Evolutionary conservation across 441 rosid species (phyloP).

Genomic region (Metrosideros polymorpha): DNA sequence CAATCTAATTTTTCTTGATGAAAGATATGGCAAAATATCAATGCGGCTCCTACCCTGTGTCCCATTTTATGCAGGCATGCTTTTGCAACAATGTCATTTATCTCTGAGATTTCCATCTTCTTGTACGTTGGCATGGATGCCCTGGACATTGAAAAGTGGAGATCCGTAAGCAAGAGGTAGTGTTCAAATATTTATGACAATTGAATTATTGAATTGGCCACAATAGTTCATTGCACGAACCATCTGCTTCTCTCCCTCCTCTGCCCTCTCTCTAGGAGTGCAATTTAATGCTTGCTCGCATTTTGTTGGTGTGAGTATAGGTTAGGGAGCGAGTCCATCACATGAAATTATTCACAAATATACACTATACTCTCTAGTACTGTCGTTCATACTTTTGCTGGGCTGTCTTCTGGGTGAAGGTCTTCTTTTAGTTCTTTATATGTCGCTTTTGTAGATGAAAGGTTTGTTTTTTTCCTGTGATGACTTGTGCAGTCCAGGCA

Average conservation of each 20-base stretch:
- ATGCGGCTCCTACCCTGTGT: neutral
- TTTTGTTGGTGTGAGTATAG: neutral
- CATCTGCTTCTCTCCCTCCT: neutral
- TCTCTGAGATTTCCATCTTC: conserved; percentile 16
- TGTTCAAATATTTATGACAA: neutral
- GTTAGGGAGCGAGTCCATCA: neutral
- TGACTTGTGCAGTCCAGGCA: conserved; percentile 3
- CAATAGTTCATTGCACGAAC: neutral
- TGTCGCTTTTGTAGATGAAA: neutral
- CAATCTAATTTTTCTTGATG: neutral
- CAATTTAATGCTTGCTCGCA: neutral
- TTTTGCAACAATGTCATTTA: conserved; percentile 11
- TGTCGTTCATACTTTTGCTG: neutral
- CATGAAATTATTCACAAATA: neutral
- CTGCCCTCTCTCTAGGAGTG: neutral
- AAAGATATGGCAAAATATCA: neutral
- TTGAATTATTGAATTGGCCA: neutral
- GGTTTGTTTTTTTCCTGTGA: neutral
- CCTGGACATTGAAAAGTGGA: conserved; percentile 16
- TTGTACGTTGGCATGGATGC: conserved; percentile 16
- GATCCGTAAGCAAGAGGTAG: conserved; percentile 9
- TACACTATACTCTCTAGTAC: neutral
- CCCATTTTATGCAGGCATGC: conserved; percentile 6
- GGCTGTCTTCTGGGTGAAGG: neutral
- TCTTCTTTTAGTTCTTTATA: neutral